phyloP scores from a whole-genome alignment of 768 basidiomycete species.

The Gloeostereum incarnatum region DNA sequence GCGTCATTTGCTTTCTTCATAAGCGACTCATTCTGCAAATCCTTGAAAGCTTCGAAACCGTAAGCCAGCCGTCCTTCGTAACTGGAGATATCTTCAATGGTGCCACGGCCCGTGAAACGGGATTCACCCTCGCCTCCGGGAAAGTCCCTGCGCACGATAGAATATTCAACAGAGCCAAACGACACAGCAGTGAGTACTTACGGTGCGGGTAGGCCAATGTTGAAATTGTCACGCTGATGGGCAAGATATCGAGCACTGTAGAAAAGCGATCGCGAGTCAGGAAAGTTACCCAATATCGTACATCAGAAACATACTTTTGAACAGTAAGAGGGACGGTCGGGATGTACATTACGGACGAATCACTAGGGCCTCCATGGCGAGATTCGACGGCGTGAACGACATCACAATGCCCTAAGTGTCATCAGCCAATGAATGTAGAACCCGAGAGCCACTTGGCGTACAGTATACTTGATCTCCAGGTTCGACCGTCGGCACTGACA shows the following conservation, averaged over 20 bases:
- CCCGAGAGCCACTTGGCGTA: conserved; percentile 12
- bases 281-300: not conserved
- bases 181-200: conserved; percentile 15
- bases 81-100: conserved; percentile 19
- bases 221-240: conserved; percentile 37
- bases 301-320: conserved; percentile 27
- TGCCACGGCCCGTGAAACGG: conserved; percentile 27
- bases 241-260: conserved; percentile 37
- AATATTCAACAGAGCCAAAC: not conserved
- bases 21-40: no score
- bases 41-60: no score
- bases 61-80: conserved; percentile 26
- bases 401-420: conserved; percentile 40
- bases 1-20: no score
- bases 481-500: conserved; percentile 44
- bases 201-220: conserved; percentile 40
- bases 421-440: not conserved
- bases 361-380: conserved; percentile 32
- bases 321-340: conserved; percentile 43
- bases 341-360: conserved; percentile 50
- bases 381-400: conserved; percentile 46
- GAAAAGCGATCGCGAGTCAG: not conserved
- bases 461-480: conserved; percentile 61
- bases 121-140: conserved; percentile 45
- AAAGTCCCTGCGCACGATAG: conserved; percentile 29